Percentiles rank a stretch among this genome's conserved stretches.
Evolutionary conservation across 441 rosid species (phyloP).

Genomic region (Gossypium aridum): DNA sequence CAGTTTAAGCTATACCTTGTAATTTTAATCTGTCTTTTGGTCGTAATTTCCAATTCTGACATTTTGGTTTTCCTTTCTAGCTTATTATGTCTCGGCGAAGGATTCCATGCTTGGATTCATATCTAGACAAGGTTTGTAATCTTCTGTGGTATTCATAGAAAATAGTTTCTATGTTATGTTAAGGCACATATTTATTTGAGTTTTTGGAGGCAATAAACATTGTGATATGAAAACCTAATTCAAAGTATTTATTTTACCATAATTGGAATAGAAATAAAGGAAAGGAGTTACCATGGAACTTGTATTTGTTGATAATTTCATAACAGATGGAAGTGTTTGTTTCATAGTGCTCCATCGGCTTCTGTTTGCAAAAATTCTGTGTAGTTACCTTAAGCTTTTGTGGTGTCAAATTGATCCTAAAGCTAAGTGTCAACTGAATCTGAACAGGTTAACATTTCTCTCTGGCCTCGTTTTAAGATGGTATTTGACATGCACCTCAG

Average conservation of each 20-base stretch:
- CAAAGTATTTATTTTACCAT: neutral
- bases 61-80: constrained; percentile 31
- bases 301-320: neutral
- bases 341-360: neutral
- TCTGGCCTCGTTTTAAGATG: constrained; percentile 99
- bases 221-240: neutral
- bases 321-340: neutral
- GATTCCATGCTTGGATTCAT: constrained; percentile 97
- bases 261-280: neutral
- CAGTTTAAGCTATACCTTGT: neutral
- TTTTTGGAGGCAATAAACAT: neutral
- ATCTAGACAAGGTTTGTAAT: constrained; percentile 81
- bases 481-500: constrained; percentile 89
- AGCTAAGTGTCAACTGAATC: constrained; percentile 19
- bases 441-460: constrained; percentile 73
- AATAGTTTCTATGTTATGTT: neutral
- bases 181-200: neutral
- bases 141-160: neutral
- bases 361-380: neutral
- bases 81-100: constrained; percentile 92
- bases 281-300: neutral
- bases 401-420: neutral
- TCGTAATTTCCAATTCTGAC: neutral
- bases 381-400: neutral
- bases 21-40: neutral